phyloP scores from a whole-genome alignment of 2,329 filamentous ascomycete species.

The Colletotrichum agaves region DNA sequence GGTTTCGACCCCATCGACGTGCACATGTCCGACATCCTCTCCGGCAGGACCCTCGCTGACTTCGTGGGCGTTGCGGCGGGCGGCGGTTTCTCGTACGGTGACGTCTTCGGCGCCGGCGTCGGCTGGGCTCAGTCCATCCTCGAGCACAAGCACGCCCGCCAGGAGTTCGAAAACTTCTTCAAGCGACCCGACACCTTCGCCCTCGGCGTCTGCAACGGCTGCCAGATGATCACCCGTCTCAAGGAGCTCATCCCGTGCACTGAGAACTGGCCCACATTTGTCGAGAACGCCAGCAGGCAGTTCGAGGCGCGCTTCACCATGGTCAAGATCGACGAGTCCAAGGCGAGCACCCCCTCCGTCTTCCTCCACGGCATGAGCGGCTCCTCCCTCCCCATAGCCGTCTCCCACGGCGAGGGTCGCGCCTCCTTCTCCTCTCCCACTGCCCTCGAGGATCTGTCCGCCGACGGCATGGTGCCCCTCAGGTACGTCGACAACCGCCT shows the following conservation, averaged over 20 bases:
- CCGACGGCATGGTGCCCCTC: slow-evolving; percentile 77
- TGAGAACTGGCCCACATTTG: slow-evolving; percentile 84
- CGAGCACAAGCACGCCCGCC: slow-evolving; percentile 79
- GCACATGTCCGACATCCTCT: slow-evolving; percentile 94
- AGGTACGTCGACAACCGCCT: slow-evolving; percentile 85
- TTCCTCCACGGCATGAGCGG: slow-evolving; percentile 92
- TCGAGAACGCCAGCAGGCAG: slow-evolving; percentile 85
- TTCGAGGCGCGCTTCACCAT: slow-evolving; percentile 91
- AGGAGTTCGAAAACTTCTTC: slow-evolving; percentile 88
- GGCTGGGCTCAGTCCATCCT: slow-evolving; percentile 97
- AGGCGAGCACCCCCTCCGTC: slow-evolving; percentile 68
- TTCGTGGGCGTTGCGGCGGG: slow-evolving; percentile 94
- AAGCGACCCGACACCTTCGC: slow-evolving; percentile 88
- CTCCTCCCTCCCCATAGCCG: slow-evolving; percentile 83
- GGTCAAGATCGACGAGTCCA: slow-evolving; percentile 73
- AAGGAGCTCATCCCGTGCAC: slow-evolving; percentile 90
- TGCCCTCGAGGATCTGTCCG: slow-evolving; percentile 65
- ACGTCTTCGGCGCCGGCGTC: slow-evolving; percentile 87
- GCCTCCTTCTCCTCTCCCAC: slow-evolving; percentile 73
- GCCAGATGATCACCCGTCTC: slow-evolving; percentile 87
- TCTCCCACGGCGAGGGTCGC: slow-evolving; percentile 91
- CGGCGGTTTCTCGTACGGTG: slow-evolving; percentile 95
- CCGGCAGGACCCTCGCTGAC: slow-evolving; percentile 79
- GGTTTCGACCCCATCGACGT: slow-evolving; percentile 94
- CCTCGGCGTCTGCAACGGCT: slow-evolving; percentile 96